A percentile compares a stretch with the other conserved stretches of the same genome.
These are phyloP conservation scores for Debaryomyces prosopidis DNA, from an alignment of 805 yeast species.

Conservation along the genomic window DNA sequence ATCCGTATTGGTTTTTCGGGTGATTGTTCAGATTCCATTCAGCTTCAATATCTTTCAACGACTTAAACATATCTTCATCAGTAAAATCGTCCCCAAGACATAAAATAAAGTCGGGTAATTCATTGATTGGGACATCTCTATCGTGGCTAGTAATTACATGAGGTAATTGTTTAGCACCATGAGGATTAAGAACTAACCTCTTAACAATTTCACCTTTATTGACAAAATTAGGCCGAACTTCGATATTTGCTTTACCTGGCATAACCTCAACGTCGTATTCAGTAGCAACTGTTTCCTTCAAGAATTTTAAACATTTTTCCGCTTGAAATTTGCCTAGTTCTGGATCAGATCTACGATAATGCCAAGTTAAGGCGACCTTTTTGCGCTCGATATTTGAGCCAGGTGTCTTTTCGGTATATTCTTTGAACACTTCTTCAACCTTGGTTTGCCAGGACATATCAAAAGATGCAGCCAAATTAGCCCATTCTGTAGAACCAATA, in stretches of 20 bases:
- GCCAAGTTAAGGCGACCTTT: constrained; percentile 97
- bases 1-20: constrained; percentile 46
- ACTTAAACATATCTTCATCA: constrained; percentile 95
- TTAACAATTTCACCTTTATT: constrained; percentile 97
- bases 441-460: constrained; percentile 96
- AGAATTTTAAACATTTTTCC: constrained; percentile 61
- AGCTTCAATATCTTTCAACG: constrained; percentile 63
- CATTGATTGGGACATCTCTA: constrained; percentile 35
- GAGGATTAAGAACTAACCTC: constrained; percentile 64
- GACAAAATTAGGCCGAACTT: constrained; percentile 92
- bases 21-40: constrained; percentile 47
- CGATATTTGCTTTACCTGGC: constrained; percentile 96
- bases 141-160: constrained; percentile 20
- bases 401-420: constrained; percentile 85
- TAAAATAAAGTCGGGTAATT: constrained; percentile 77
- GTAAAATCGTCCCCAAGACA: constrained; percentile 96
- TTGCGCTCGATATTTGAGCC: constrained; percentile 86
- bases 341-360: constrained; percentile 92
- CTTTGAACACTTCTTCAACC: constrained; percentile 70
- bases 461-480: constrained; percentile 72
- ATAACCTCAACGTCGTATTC: constrained; percentile 88
- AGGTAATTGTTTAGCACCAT: constrained; percentile 54
- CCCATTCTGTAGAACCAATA: constrained; percentile 69
- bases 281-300: constrained; percentile 57
- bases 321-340: constrained; percentile 90